Evolutionary conservation across 2,329 filamentous ascomycete species (phyloP), one percentile per base, ranked within the genome.

Genomic region (Trichoderma arundinaceum): DNA sequence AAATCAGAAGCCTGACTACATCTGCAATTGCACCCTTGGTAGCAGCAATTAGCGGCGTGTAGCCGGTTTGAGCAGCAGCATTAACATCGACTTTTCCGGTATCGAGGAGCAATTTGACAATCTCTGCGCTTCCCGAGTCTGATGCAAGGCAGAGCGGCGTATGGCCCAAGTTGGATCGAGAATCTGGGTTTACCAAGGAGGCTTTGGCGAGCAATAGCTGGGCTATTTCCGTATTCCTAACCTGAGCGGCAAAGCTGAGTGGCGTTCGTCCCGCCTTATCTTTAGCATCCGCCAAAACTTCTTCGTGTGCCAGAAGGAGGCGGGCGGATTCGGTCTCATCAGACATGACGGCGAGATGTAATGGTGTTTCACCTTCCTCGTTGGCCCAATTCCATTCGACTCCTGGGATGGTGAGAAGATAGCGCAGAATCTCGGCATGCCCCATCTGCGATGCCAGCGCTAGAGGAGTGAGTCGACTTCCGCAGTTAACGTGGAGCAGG

Each of bases 81-180:
- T 60, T 60, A 7, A 51, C 35, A 8, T 60, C 19, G 22, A 60
- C 57, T 17, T 15, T 60, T 28, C 19, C 19, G 19, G 44, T 60
- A 28, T 60, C 9, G 44, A 60, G 44, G 13, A 60, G 46, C 8
- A 60, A 15, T 9, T 49, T 49, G 6, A 51, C 44, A 7, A 60
- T 13, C 15, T 60, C 17, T 39, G 33, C 7, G 7, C 35, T 22
- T 2, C 46, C 19, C 17, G 13, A 28, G 13, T 49, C 44, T 13
- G 19, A 17, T 4, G 57, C 44, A 39, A 60, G 28, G 15, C 15
- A 41, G 19, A 60, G 57, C 19, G 44, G 33, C 1, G 57, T 19
- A 17, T 19, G 12, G 46, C 57, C 57, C 9, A 12, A 9, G 6
- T n/a, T 4, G 22, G 35, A 28, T 41, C 44, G 44, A 39, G 35